Evolutionary conservation across 2,329 filamentous ascomycete species (phyloP), one percentile per base, ranked within the genome.

Genomic region (Trichophyton simii): DNA sequence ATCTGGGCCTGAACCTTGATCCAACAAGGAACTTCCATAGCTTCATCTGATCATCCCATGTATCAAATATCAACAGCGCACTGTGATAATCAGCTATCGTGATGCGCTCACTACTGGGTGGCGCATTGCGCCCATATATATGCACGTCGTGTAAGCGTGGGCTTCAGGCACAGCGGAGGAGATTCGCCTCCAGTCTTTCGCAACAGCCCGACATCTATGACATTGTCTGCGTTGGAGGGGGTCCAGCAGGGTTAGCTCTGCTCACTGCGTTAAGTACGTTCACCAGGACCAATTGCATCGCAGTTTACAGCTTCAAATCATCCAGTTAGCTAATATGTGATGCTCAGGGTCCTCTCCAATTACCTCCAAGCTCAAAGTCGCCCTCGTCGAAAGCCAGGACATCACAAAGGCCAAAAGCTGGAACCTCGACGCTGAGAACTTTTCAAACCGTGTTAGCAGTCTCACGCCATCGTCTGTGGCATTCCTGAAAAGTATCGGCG

Each of bases 361-460:
- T 18, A 95, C 94, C 1, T 83, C 86, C 34, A 80, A 84, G 64
- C 83, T 99, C 28, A 88, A 87, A 68, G 82, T 96, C 50, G 94
- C 92, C 63, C 84, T 99, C 63, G 83, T 99, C 68, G 94, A 99
- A 78, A 87, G 87, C 41, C 91, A 96, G 75, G 87, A 95, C 71
- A 83, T 99, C 38, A 77, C 81, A 66, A 88, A 87, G 68, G 80
- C 83, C 59, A 82, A 82, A 58, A 76, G 82, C 25, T 90, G 87
- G 79, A 83, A 82, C 60, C 83, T 88, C 6, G 83, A 85, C 2
- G 73, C 82, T 5, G 82, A 83, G 59, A 80, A 83, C 67, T 99
- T 87, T 77, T 96, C 92, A 63, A 97, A 99, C 77, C 86, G 94
- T 70, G 96, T 92, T 77, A 96, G 89, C 78, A 97, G 92, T 58